phyloP scores from a whole-genome alignment of 192 early-diverging fungal species.

The Linnemannia elongata region DNA sequence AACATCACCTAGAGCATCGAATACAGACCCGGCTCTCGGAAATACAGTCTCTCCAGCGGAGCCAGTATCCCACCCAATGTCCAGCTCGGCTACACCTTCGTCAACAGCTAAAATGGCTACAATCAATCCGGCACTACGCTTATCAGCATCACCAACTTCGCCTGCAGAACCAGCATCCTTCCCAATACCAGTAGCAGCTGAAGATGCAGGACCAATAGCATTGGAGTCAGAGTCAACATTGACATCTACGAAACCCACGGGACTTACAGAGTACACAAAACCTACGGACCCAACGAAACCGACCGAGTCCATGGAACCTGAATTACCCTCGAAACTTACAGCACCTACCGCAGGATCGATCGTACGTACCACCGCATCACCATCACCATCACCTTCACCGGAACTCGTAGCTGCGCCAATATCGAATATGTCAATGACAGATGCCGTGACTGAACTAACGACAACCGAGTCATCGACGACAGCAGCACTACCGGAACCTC shows the following conservation, averaged over 20 bases:
- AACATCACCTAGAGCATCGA: background rate
- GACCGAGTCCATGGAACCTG: background rate
- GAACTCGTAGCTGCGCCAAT: background rate
- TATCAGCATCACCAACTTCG: background rate
- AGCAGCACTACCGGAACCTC: background rate
- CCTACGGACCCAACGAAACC: background rate
- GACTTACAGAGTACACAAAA: background rate
- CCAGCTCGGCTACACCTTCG: too few species aligned
- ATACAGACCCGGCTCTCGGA: too few species aligned
- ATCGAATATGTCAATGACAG: background rate
- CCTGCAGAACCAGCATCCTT: too few species aligned
- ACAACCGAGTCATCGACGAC: background rate
- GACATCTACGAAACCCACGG: background rate
- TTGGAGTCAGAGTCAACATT: too few species aligned
- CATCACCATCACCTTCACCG: background rate
- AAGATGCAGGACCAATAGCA: too few species aligned
- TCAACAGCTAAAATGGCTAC: background rate
- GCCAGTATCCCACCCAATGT: background rate
- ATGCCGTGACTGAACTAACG: background rate
- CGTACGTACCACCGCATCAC: background rate
- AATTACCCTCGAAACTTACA: background rate
- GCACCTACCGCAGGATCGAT: background rate
- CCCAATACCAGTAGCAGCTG: too few species aligned
- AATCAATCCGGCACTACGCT: background rate
- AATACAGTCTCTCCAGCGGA: too few species aligned